Evolutionary conservation across 768 basidiomycete genomes (phyloP).

Genomic region (Mycena floridula): DNA sequence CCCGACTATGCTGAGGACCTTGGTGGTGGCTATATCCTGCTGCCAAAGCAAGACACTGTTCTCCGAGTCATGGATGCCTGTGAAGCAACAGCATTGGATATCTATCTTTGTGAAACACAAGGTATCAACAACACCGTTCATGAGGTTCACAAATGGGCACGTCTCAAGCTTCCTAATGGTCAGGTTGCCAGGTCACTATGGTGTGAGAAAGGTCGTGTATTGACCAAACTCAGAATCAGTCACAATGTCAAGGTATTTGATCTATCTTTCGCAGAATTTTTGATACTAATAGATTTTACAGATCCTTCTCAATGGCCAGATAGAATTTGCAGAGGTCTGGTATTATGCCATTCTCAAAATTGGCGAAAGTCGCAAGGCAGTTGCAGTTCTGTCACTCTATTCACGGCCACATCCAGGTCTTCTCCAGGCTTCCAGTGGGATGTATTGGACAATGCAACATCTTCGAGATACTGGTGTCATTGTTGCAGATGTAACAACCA

Average conservation of each 20-base stretch:
- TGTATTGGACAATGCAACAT: too few species aligned
- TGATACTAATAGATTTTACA: background rate
- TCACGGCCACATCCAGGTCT: too few species aligned
- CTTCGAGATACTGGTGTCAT: too few species aligned
- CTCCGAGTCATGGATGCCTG: slow-evolving; percentile 7
- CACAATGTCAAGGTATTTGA: slow-evolving; percentile 8
- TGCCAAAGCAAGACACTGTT: slow-evolving; percentile 2
- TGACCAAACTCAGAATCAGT: background rate
- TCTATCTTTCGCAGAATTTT: background rate
- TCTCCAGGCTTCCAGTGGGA: too few species aligned
- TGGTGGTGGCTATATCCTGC: slow-evolving; percentile 7
- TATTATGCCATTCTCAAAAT: too few species aligned
- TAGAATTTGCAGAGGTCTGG: slow-evolving; percentile 2
- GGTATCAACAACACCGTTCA: background rate
- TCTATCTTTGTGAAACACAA: background rate
- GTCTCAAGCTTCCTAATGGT: slow-evolving; percentile 28
- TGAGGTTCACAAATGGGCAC: slow-evolving; percentile 16
- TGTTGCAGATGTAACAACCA: too few species aligned
- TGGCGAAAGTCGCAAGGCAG: too few species aligned
- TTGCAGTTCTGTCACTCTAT: too few species aligned
- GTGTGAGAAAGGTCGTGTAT: background rate
- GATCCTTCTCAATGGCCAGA: slow-evolving; percentile 14
- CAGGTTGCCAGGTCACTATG: slow-evolving; percentile 21
- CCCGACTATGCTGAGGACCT: slow-evolving; percentile 3
- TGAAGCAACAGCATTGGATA: slow-evolving; percentile 5